phyloP scores from a whole-genome alignment of 1,284 basidiomycete species.

The Boletus albobrunnescens region DNA sequence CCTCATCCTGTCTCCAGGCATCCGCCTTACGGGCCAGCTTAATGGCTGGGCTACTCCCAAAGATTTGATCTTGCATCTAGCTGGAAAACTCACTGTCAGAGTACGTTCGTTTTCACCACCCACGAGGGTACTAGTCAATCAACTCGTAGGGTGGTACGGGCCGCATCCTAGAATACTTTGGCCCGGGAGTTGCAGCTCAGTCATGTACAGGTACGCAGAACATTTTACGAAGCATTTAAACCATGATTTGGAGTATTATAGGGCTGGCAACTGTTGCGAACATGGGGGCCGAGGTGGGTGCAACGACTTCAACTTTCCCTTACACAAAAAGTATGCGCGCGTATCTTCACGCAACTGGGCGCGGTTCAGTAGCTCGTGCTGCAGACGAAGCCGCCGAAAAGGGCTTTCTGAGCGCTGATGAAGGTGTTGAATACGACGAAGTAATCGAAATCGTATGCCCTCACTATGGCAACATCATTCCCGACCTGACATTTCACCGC shows the following conservation, averaged over 20 bases:
- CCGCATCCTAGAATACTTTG: constrained; percentile 95
- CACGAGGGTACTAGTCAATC: constrained; percentile 6
- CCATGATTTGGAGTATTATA: constrained; percentile 24
- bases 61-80: constrained; percentile 93
- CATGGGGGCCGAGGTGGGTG: constrained; percentile 99
- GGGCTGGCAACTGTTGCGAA: constrained; percentile 93
- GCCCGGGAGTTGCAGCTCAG: constrained; percentile 86
- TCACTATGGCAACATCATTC: neutral
- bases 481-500: neutral
- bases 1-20: constrained; percentile 36
- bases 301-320: constrained; percentile 97
- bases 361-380: constrained; percentile 82
- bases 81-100: constrained; percentile 91
- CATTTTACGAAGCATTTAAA: neutral
- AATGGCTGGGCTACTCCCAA: constrained; percentile 95
- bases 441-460: constrained; percentile 84
- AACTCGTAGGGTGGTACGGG: constrained; percentile 83
- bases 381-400: constrained; percentile 80
- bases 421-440: constrained; percentile 93
- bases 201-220: constrained; percentile 81
- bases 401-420: constrained; percentile 82
- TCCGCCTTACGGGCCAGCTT: constrained; percentile 87
- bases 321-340: constrained; percentile 88
- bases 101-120: constrained; percentile 42
- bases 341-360: constrained; percentile 88